phyloP scores from a whole-genome alignment of 129 eudicot genomes.

The Rutidosis leptorrhynchoides region DNA sequence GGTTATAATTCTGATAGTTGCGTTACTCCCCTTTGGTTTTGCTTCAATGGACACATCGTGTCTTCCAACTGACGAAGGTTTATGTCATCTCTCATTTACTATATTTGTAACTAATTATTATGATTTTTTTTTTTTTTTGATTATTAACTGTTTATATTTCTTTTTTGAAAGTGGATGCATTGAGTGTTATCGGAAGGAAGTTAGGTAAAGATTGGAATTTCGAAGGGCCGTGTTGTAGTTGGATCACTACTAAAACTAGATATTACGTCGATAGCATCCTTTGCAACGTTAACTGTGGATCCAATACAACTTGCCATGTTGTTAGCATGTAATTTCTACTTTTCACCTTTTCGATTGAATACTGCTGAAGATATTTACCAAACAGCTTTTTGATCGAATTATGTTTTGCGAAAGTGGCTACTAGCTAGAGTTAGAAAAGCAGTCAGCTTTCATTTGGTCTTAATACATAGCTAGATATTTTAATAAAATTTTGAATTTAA shows the following conservation, averaged over 20 bases:
- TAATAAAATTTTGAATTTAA: no score
- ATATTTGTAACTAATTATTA: not conserved
- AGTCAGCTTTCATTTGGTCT: not conserved
- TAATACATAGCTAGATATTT: no score
- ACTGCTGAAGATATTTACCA: not conserved
- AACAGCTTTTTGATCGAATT: not conserved
- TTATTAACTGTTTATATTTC: no score
- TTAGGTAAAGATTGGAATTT: conserved; percentile 65
- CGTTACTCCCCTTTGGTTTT: conserved; percentile 22
- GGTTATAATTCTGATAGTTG: conserved; percentile 1
- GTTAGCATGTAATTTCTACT: conserved; percentile 12
- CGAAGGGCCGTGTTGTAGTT: conserved; percentile 33
- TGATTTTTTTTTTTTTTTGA: not conserved
- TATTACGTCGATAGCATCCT: not conserved
- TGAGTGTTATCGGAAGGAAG: conserved; percentile 42
- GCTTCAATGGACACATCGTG: conserved; percentile 23
- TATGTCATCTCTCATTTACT: not conserved
- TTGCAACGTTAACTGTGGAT: not conserved
- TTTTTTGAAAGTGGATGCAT: conserved; percentile 31
- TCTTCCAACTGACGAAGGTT: conserved; percentile 33
- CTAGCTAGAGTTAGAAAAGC: not conserved
- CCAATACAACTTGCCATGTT: not conserved
- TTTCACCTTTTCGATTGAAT: not conserved
- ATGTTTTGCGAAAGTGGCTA: not conserved
- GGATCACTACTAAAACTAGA: not conserved